Conservation (phyloP, 2,329 filamentous ascomycete genomes). For the Coniella lustricola region DNA sequence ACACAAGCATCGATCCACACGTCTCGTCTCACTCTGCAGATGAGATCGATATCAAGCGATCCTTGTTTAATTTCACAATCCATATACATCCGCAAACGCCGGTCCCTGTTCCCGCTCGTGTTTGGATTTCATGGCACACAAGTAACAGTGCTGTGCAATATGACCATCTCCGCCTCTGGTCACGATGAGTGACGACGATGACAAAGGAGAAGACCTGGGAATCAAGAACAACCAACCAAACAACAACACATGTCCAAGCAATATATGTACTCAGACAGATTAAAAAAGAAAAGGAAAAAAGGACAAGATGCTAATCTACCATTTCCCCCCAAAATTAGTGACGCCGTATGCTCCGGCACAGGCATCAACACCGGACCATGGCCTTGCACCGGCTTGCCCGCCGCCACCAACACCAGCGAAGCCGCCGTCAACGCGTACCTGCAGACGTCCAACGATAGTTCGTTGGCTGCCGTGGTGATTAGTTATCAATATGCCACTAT, state of each 20-base stretch:
- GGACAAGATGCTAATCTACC: too few relatives aligned
- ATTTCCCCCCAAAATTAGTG: not conserved
- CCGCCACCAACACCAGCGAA: not conserved
- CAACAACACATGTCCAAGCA: too few relatives aligned
- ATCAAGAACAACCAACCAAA: too few relatives aligned
- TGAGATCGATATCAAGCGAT: not conserved
- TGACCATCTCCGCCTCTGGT: too few relatives aligned
- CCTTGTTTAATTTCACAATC: not conserved
- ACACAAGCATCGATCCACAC: not conserved
- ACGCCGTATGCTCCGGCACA: slow-evolving; percentile 7
- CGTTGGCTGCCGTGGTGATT: slow-evolving; percentile 10
- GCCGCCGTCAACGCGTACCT: slow-evolving; percentile 9
- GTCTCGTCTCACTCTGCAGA: not conserved
- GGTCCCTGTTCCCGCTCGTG: too few relatives aligned
- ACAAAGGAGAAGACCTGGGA: too few relatives aligned
- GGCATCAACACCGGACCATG: slow-evolving; percentile 4
- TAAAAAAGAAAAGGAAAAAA: too few relatives aligned
- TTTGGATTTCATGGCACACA: too few relatives aligned
- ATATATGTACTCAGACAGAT: too few relatives aligned
- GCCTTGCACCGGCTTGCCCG: slow-evolving; percentile 2
- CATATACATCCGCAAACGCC: too few relatives aligned
- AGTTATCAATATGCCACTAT: slow-evolving; percentile 12
- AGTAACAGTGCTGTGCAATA: too few relatives aligned
- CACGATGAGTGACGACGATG: too few relatives aligned
- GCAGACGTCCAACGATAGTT: slow-evolving; percentile 6